These are phyloP conservation scores for Geranomyces variabilis DNA, from an alignment of 192 early-diverging fungal species.

Conservation along the genomic window DNA sequence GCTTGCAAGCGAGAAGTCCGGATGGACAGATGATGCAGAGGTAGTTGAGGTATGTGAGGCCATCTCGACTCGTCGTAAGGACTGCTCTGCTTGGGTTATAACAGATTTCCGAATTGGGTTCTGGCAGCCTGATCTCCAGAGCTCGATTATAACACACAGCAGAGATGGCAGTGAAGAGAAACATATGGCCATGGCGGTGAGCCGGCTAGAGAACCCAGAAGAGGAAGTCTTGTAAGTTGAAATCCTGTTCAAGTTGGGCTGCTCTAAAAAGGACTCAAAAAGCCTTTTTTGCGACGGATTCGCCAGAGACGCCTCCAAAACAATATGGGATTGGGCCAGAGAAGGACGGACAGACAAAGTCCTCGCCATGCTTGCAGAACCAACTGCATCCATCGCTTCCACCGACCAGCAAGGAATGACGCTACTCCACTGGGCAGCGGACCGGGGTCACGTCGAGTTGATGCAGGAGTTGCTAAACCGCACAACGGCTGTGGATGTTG, in stretches of 20 bases:
- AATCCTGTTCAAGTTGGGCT: too few relatives aligned
- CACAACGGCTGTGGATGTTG: slow-evolving; percentile 19
- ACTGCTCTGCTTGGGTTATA: neutral
- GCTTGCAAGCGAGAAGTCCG: slow-evolving; percentile 17
- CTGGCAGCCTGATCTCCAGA: too few relatives aligned
- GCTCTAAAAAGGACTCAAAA: too few relatives aligned
- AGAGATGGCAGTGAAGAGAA: neutral
- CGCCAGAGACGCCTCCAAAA: slow-evolving; percentile 31
- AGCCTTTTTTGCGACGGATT: neutral
- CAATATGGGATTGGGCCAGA: slow-evolving; percentile 38
- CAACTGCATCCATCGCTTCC: neutral
- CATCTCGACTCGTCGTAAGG: neutral
- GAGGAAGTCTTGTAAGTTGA: slow-evolving; percentile 23
- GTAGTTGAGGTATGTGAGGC: neutral
- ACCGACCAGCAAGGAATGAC: slow-evolving; percentile 36
- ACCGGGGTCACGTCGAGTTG: slow-evolving; percentile 29
- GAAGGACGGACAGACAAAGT: slow-evolving; percentile 36
- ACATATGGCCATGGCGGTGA: slow-evolving; percentile 33
- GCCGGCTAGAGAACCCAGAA: slow-evolving; percentile 14
- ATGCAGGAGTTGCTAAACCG: slow-evolving; percentile 12
- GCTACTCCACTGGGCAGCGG: slow-evolving; percentile 47
- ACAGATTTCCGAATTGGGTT: neutral
- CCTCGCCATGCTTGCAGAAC: slow-evolving; percentile 17
- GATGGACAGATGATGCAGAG: slow-evolving; percentile 5
- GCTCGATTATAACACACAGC: neutral